Conservation (phyloP, 306 rosid species). For the Ceratonia siliqua region DNA sequence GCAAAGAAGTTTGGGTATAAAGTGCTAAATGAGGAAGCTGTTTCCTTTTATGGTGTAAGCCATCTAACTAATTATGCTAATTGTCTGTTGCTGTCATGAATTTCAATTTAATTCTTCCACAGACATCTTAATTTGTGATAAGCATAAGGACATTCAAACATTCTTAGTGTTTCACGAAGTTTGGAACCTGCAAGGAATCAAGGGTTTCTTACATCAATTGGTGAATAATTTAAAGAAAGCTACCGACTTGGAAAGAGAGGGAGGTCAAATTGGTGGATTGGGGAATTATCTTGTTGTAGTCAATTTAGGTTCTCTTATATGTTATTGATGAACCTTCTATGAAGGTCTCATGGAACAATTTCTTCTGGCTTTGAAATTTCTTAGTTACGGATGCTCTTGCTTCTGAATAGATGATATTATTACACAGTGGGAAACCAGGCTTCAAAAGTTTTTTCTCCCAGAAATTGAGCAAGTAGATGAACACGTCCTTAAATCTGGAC, state of each 20-base stretch:
- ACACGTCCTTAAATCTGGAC: background rate
- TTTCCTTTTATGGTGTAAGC: slow-evolving; percentile 95
- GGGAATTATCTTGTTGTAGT: background rate
- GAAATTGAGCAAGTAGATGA: slow-evolving; percentile 3
- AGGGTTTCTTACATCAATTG: slow-evolving; percentile 17
- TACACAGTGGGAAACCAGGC: background rate
- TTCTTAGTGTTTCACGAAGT: background rate
- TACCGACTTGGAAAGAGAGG: background rate
- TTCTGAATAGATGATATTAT: background rate
- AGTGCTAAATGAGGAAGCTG: slow-evolving; percentile 45
- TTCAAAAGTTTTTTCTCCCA: background rate
- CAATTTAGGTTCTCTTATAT: background rate
- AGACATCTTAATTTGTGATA: background rate
- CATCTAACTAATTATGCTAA: slow-evolving; percentile 8
- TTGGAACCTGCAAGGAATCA: background rate
- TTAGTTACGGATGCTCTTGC: background rate
- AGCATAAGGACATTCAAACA: background rate
- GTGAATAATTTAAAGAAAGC: background rate
- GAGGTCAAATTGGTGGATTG: background rate
- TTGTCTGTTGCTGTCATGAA: slow-evolving; percentile 14
- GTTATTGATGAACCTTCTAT: background rate
- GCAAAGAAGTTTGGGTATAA: slow-evolving; percentile 63
- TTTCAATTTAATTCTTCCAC: slow-evolving; percentile 6
- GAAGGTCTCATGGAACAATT: background rate
- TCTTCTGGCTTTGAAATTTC: background rate